phyloP scores from a whole-genome alignment of 257 asterid genomes.

The Solanum etuberosum region DNA sequence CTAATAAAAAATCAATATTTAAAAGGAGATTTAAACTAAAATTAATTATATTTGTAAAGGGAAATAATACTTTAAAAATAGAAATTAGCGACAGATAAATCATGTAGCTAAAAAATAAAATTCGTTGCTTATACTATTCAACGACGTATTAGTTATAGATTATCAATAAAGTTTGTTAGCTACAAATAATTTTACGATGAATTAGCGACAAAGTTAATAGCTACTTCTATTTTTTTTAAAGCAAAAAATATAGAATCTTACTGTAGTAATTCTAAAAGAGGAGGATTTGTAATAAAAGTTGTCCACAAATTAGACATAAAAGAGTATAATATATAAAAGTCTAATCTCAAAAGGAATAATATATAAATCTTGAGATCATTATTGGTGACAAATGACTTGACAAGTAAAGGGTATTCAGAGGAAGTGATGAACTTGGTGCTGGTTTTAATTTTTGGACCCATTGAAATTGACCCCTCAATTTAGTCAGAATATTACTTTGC shows the following conservation, averaged over 20 bases:
- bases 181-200: not conserved
- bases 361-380: not conserved
- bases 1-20: not conserved
- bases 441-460: slow-evolving; percentile 4
- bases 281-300: not conserved
- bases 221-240: not conserved
- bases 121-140: not conserved
- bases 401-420: not conserved
- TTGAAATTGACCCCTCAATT: slow-evolving; percentile 9
- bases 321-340: not conserved
- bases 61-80: not conserved
- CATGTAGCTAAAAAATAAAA: not conserved
- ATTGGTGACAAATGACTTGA: slow-evolving; percentile 5
- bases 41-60: not conserved
- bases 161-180: not conserved
- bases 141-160: not conserved
- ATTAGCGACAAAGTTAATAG: not conserved
- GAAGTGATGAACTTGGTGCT: not conserved
- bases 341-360: not conserved
- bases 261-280: not conserved
- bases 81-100: not conserved
- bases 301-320: not conserved
- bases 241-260: not conserved
- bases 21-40: not conserved
- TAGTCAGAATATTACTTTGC: slow-evolving; percentile 11